Evolutionary conservation across 257 asterid species (phyloP), one percentile per base, ranked within the genome.

Genomic region (Ilex asprella): DNA sequence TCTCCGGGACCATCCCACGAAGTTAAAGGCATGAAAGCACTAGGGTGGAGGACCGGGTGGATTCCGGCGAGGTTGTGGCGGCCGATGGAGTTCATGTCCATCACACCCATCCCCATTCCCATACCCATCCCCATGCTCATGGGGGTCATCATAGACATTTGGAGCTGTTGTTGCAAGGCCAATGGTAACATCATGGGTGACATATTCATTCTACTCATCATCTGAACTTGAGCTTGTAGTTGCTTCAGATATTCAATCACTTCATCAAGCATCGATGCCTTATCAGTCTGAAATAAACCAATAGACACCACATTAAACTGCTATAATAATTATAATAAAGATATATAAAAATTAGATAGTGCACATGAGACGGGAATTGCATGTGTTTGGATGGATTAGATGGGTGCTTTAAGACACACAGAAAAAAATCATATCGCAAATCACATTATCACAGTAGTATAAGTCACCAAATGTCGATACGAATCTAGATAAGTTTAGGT

Each of bases 201-300:
- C 86, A 86, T 80, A 85, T 73, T 87, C 88, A 90, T 77, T 61
- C 94, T 80, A 21, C 78, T 81, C 85, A 84, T 82, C 83, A 86
- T 70, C 0, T 78, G 76, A 5, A 91, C 79, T 73, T 91, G 94
- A 16, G 86, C 85, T 82, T 86, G 94, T 0, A 91, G 58, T 46
- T 88, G 94, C 44, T 86, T 91, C 43, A 89, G 53, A 71, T 89
- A 77, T 30, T 86, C 89, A 57, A 89, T 86, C 21, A 81, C 97
- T 77, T 89, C 97, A 69, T 83, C 91, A 30, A 89, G 69, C 91
- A 89, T 85, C 11, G 97, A 89, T 13, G 97, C 95, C 75, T 89
- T 87, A 60, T 89, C 95, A 0, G 87, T 86, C 98, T 91, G 80
- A 39, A 44, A 49, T 35, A 7, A 35, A 35, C 8, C 41, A 58